These are phyloP conservation scores for Zasmidium citrigriseum DNA, from an alignment of 2,329 filamentous ascomycete species.

Conservation along the genomic window DNA sequence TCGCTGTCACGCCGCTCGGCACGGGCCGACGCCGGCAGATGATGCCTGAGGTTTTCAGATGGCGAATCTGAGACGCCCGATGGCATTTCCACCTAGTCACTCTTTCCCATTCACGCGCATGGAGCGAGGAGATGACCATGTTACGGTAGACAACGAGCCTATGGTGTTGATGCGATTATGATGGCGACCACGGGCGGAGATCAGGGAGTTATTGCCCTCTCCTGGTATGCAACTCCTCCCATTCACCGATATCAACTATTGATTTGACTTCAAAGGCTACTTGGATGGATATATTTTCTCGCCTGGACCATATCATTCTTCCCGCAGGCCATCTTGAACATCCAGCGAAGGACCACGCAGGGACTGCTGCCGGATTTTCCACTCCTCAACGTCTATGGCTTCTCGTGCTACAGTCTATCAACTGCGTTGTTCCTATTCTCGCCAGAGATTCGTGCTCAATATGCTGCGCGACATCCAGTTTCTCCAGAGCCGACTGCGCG, in stretches of 20 bases:
- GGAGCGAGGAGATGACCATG: background rate
- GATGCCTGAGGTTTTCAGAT: background rate
- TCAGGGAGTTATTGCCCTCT: conserved; percentile 12
- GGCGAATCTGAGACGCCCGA: background rate
- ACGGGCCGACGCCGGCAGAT: background rate
- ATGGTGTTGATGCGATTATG: background rate
- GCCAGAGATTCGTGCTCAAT: conserved; percentile 73
- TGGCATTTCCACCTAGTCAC: background rate
- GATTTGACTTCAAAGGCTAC: conserved; percentile 21
- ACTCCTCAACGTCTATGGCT: conserved; percentile 71
- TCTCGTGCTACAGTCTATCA: conserved; percentile 70
- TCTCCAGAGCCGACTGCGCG: conserved; percentile 79
- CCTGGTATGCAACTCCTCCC: conserved; percentile 18
- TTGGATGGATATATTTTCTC: conserved; percentile 32
- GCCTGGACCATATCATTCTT: conserved; percentile 85
- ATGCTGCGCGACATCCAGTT: conserved; percentile 74
- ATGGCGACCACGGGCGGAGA: background rate
- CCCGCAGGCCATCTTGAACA: conserved; percentile 83
- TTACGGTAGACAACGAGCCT: background rate
- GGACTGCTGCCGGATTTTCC: conserved; percentile 90
- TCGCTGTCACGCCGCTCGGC: background rate
- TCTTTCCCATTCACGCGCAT: background rate
- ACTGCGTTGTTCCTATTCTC: conserved; percentile 78
- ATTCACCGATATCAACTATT: background rate
- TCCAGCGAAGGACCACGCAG: conserved; percentile 70